Percentiles rank a stretch among this genome's conserved stretches.
Evolutionary conservation across 2,329 filamentous ascomycete genomes (phyloP).

Genomic region (Talaromyces sp.): DNA sequence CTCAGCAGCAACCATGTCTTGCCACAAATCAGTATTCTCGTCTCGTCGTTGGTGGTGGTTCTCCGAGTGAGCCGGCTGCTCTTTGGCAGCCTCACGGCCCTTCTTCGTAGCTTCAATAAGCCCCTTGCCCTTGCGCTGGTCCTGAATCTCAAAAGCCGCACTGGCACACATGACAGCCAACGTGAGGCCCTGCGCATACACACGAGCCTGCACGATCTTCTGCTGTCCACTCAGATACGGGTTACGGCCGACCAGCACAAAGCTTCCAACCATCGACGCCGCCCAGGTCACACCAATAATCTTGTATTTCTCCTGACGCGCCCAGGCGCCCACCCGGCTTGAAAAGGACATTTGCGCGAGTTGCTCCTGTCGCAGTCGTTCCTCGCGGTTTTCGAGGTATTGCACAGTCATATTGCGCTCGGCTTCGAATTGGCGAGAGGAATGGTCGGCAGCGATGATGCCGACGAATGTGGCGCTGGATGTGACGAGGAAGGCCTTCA

Average conservation of each 20-base stretch:
- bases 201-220: conserved; percentile 90
- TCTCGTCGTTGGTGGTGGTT: conserved; percentile 88
- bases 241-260: conserved; percentile 72
- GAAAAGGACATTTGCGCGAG: conserved; percentile 51
- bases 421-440: conserved; percentile 66
- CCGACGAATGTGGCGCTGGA: conserved; percentile 77
- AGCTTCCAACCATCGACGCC: conserved; percentile 69
- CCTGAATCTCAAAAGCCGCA: conserved; percentile 74
- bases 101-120: conserved; percentile 53
- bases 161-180: conserved; percentile 76
- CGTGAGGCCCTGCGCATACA: conserved; percentile 88
- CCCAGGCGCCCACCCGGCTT: conserved; percentile 66
- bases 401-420: conserved; percentile 61
- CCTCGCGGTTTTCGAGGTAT: conserved; percentile 60
- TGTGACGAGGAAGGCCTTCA: conserved; percentile 84
- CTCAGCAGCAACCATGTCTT: conserved; percentile 47
- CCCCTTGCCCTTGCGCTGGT: conserved; percentile 65
- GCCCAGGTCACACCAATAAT: conserved; percentile 82
- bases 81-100: conserved; percentile 71
- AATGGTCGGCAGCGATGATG: conserved; percentile 79
- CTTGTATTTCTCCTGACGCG: conserved; percentile 74
- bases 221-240: conserved; percentile 69
- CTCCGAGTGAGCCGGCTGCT: conserved; percentile 65
- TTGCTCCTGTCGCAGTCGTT: conserved; percentile 52
- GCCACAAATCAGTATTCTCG: conserved; percentile 79